Percentiles rank a stretch among this genome's conserved stretches.
Conservation (phyloP, 2,329 filamentous ascomycete genomes). For the Incumbomyces lentus region DNA sequence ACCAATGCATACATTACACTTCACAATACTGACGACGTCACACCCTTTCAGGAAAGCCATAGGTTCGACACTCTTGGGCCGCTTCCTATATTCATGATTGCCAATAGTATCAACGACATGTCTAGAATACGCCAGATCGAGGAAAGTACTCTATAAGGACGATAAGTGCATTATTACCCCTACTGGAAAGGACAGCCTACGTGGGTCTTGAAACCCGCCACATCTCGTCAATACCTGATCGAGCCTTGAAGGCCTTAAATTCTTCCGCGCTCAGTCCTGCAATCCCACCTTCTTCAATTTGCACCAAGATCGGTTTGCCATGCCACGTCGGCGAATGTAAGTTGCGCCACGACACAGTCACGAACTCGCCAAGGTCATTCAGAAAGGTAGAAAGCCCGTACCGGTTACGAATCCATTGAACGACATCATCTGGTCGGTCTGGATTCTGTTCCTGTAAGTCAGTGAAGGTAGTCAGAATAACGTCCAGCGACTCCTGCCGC, state of each 20-base stretch:
- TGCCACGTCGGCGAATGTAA: constrained; percentile 1
- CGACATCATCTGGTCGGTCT: constrained; percentile 6
- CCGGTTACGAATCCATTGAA: constrained; percentile 13
- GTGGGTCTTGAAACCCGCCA: background rate
- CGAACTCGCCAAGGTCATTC: constrained; percentile 7
- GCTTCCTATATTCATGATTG: too few relatives aligned
- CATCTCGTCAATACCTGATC: constrained; percentile 9
- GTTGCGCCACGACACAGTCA: constrained; percentile 9
- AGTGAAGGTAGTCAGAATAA: background rate
- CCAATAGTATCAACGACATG: too few relatives aligned
- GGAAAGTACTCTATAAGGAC: too few relatives aligned
- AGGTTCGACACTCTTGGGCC: too few relatives aligned
- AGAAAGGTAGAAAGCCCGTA: constrained; percentile 12
- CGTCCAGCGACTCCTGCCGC: constrained; percentile 1
- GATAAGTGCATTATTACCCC: too few relatives aligned
- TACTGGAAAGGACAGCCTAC: too few relatives aligned
- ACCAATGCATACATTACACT: too few relatives aligned
- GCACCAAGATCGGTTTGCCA: constrained; percentile 22
- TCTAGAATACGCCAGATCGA: too few relatives aligned
- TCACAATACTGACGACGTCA: constrained; percentile 4
- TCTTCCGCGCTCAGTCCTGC: constrained; percentile 12
- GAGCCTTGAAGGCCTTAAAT: constrained; percentile 14
- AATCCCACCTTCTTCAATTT: constrained; percentile 20
- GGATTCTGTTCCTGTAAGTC: background rate
- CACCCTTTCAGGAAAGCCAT: background rate